Conservation (phyloP, 805 yeast species). For the Naumovozyma baii region DNA sequence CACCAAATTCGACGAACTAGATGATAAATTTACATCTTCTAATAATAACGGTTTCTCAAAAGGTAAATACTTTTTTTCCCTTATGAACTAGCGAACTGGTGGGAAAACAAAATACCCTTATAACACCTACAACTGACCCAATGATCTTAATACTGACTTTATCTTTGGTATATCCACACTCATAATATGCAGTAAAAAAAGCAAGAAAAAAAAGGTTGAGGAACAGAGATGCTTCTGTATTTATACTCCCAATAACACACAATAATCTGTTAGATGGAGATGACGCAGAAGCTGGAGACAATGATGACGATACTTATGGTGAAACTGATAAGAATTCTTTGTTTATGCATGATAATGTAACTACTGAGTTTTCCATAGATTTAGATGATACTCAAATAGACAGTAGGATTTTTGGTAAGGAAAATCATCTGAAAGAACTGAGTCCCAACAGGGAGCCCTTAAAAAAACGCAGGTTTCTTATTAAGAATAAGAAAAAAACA, state of each 20-base stretch:
- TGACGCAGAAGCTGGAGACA: slow-evolving; percentile 2
- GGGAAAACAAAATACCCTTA: background rate
- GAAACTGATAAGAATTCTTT: slow-evolving; percentile 3
- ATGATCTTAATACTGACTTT: background rate
- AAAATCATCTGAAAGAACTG: background rate
- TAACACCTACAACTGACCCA: background rate
- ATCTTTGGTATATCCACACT: background rate
- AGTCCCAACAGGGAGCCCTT: background rate
- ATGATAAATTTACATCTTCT: background rate
- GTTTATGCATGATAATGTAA: background rate
- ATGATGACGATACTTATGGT: background rate
- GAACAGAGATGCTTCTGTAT: slow-evolving; percentile 3
- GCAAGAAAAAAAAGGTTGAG: background rate
- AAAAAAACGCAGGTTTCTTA: background rate
- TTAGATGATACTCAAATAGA: slow-evolving; percentile 11
- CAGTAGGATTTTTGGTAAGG: background rate
- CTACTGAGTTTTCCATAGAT: slow-evolving; percentile 4
- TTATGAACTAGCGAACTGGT: background rate
- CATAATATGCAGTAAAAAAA: background rate
- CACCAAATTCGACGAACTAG: background rate
- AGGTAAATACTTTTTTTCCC: background rate
- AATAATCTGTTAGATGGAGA: slow-evolving; percentile 19
- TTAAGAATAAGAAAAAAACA: background rate
- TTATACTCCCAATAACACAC: slow-evolving; percentile 13
- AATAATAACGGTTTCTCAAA: background rate